Evolutionary conservation across 495 filamentous ascomycete species (phyloP), one percentile per base, ranked within the genome.

Genomic region (Xylaria intraflava): DNA sequence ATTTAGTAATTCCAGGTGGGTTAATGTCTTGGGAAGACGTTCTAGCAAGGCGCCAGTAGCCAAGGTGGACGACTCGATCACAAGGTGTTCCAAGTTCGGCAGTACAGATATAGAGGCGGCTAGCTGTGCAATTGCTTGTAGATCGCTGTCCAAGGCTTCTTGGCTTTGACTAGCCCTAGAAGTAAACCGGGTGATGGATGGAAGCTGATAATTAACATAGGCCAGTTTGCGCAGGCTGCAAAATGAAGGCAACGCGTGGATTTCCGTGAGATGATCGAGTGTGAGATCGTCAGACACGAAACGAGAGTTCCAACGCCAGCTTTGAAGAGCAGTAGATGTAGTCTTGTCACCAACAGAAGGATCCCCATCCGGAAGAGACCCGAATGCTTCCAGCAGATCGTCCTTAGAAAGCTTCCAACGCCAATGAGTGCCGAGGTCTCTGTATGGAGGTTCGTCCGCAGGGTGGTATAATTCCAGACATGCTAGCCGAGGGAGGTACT

Each of bases 221-320:
- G 73, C 72, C 7, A 93, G 57, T 47, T 80, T 80, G 46, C 70
- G 72, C 8, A 95, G 61, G 10, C 65, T 65, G 31, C 72, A 65
- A 57, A 95, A 94, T 0, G 78, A 60, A 5, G 75, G 67, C n/a
- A 68, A 70, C n/a, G 64, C 43, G 58, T 95, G 88, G 14, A 90
- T 78, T 10, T 29, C 33, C 11, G 46, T 49, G 22, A 75, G 49
- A 6, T 73, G 66, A 0, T 70, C 65, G 10, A 86, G 62, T 35
- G 78, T 62, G 26, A 71, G 57, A n/a, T 64, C 64, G 1, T 73
- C 68, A 8, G 78, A 73, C 55, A 78, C 74, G 41, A 87, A 73
- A n/a, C 83, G 78, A 30, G 78, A 68, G 58, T 87, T 91, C 89
- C 90, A 95, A 29, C 82, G 82, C 86, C 87, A 96, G 48, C 76